A percentile compares a stretch with the other conserved stretches of the same genome.
Evolutionary conservation across 768 basidiomycete genomes (phyloP).

Genomic region (Coprinopsis strossmayeri): DNA sequence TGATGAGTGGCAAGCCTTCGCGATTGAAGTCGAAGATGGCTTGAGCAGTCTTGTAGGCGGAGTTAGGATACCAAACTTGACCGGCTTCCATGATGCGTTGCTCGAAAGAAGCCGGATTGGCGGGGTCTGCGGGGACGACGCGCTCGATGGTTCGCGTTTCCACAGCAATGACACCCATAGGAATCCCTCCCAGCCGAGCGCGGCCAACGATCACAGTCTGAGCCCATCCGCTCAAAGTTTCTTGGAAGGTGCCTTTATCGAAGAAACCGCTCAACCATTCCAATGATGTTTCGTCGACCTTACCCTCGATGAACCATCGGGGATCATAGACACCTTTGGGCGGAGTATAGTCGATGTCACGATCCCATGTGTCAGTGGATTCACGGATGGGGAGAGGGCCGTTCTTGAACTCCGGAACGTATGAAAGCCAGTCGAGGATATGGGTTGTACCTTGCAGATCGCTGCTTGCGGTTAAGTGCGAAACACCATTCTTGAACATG

Average conservation of each 20-base stretch:
- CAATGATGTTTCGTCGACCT: conserved; percentile 71
- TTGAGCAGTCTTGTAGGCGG: conserved; percentile 98
- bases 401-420: conserved; percentile 80
- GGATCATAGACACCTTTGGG: conserved; percentile 96
- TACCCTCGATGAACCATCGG: conserved; percentile 96
- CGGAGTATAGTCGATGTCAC: conserved; percentile 82
- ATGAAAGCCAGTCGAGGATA: conserved; percentile 93
- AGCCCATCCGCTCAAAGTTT: conserved; percentile 98
- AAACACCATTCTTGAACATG: conserved; percentile 99
- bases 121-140: conserved; percentile 94
- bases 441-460: conserved; percentile 94
- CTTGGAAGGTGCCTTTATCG: conserved; percentile 96
- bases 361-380: conserved; percentile 80
- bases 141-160: conserved; percentile 97
- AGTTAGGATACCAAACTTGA: conserved; percentile 99
- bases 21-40: conserved; percentile 99
- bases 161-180: conserved; percentile 96
- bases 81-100: conserved; percentile 99
- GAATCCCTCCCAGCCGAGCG: conserved; percentile 93
- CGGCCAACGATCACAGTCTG: conserved; percentile 98
- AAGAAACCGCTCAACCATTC: conserved; percentile 90
- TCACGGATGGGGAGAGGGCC: conserved; percentile 75
- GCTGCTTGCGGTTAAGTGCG: conserved; percentile 90
- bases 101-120: conserved; percentile 94
- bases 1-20: conserved; percentile 93